phyloP scores from a whole-genome alignment of 352 stramenopile species.

The Globisporangium cederbergense region DNA sequence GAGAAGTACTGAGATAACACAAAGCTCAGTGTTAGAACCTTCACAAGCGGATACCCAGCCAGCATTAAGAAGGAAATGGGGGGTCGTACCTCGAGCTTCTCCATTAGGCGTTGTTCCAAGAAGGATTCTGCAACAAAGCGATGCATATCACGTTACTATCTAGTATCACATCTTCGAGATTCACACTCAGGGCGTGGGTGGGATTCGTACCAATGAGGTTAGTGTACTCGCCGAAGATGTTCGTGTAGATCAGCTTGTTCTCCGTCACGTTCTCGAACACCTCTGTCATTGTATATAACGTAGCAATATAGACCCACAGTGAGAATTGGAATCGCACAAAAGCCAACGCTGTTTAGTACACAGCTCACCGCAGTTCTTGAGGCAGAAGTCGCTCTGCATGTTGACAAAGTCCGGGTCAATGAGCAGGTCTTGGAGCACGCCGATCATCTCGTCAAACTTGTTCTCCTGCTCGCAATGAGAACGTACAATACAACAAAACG shows the following conservation, averaged over 20 bases:
- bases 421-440: constrained; percentile 70
- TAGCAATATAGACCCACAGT: no score
- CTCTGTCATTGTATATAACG: constrained; percentile 28
- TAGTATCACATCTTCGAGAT: not conserved
- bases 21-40: not conserved
- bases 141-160: not conserved
- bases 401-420: constrained; percentile 79
- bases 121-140: constrained; percentile 48
- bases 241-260: constrained; percentile 84
- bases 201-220: constrained; percentile 59
- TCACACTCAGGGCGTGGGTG: not conserved
- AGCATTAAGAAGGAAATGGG: not conserved
- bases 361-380: constrained; percentile 66
- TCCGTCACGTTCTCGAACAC: constrained; percentile 81
- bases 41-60: not conserved
- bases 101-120: constrained; percentile 53
- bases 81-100: constrained; percentile 54
- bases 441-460: constrained; percentile 82
- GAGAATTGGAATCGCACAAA: not conserved
- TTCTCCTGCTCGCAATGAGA: constrained; percentile 27
- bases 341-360: not conserved
- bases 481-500: not conserved
- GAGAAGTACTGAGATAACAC: constrained; percentile 53
- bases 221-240: constrained; percentile 77
- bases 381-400: constrained; percentile 74